Percentiles rank a stretch among this genome's conserved stretches.
phyloP scores from a whole-genome alignment of 257 asterid species.

The Penstemon davidsonii region DNA sequence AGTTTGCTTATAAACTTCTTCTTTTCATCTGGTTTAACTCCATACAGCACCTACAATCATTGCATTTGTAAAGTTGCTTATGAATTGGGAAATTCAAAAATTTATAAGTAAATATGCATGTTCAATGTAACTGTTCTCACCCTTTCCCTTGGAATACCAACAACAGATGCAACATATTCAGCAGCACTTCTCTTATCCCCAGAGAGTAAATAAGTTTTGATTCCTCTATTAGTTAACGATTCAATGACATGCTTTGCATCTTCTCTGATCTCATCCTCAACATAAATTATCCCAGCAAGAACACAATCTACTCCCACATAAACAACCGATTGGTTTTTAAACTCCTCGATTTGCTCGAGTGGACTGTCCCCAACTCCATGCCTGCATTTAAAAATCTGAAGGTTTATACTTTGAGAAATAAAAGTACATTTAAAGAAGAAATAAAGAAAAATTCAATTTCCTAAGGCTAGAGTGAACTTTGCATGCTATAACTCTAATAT shows the following conservation, averaged over 20 bases:
- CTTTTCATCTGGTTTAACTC: conserved; percentile 85
- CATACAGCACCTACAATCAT: conserved; percentile 71
- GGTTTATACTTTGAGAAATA: conserved; percentile 9
- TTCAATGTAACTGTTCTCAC: conserved; percentile 44
- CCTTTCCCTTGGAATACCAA: conserved; percentile 89
- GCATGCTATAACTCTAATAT: conserved; percentile 12
- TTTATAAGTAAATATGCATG: background rate
- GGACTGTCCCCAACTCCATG: conserved; percentile 71
- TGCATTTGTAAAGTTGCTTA: conserved; percentile 4
- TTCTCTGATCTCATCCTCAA: conserved; percentile 97
- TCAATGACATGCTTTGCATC: conserved; percentile 82
- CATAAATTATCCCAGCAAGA: conserved; percentile 90
- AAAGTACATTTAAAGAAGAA: background rate
- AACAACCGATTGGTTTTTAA: conserved; percentile 85
- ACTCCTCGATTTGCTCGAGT: conserved; percentile 69
- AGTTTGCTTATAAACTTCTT: conserved; percentile 71
- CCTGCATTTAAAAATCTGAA: conserved; percentile 41
- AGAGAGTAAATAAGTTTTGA: conserved; percentile 78
- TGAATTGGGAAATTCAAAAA: background rate
- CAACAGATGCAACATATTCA: conserved; percentile 92
- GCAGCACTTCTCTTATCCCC: conserved; percentile 97
- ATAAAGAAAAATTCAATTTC: background rate
- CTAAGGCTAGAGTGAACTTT: background rate
- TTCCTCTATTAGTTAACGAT: conserved; percentile 80
- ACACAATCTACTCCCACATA: conserved; percentile 80